Evolutionary conservation across 2,329 filamentous ascomycete genomes (phyloP).

Genomic region (Trichophyton schoenleinii): DNA sequence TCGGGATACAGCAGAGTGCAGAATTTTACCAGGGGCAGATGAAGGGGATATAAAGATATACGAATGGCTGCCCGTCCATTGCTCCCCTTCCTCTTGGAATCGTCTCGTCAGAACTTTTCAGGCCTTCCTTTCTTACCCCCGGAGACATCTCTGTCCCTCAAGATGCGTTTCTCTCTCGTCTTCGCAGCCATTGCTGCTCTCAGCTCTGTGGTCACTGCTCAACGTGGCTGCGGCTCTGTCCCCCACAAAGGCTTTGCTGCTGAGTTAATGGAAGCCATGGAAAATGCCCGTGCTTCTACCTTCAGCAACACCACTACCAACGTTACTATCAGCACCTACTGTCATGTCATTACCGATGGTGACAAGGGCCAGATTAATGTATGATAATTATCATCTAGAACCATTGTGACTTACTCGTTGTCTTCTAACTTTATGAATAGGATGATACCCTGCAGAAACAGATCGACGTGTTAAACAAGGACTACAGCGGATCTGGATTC

Average conservation of each 20-base stretch:
- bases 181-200: constrained; percentile 7
- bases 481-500: constrained; percentile 10
- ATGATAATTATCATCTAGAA: constrained; percentile 8
- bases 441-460: constrained; percentile 10
- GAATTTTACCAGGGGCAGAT: neutral
- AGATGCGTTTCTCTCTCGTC: constrained; percentile 8
- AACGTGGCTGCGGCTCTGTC: neutral
- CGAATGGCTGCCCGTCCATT: neutral
- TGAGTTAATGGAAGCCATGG: neutral
- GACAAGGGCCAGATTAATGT: constrained; percentile 24
- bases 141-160: neutral
- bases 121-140: neutral
- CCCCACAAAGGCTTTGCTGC: constrained; percentile 4
- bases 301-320: neutral
- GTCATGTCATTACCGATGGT: constrained; percentile 33
- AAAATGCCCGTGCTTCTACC: neutral
- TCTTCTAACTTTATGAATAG: constrained; percentile 1
- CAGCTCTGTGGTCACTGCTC: constrained; percentile 5
- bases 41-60: neutral
- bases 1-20: neutral
- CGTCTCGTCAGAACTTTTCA: neutral
- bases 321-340: constrained; percentile 31
- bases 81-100: neutral
- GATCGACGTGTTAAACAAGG: constrained; percentile 11
- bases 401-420: neutral